These are phyloP conservation scores for Fusarium sp. DNA, from an alignment of 2,329 filamentous ascomycete species.

Conservation along the genomic window DNA sequence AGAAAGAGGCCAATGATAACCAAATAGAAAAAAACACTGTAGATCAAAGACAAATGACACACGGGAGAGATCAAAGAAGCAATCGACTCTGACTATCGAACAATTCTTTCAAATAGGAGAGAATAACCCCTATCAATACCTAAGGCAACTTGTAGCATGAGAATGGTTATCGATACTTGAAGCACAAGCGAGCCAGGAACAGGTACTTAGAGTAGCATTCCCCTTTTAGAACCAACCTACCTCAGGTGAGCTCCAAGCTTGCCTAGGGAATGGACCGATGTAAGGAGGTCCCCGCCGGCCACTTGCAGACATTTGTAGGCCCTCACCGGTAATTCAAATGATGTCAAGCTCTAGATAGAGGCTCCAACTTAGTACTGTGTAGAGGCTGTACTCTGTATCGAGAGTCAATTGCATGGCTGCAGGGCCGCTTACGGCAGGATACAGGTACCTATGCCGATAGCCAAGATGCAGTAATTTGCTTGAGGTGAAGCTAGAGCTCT, in stretches of 20 bases:
- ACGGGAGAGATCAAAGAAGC: not conserved
- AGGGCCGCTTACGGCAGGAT: not conserved
- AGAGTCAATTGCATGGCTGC: not conserved
- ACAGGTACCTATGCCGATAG: not conserved
- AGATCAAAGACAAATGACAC: not conserved
- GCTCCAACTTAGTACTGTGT: not conserved
- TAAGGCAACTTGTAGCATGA: not conserved
- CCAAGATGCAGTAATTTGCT: conserved; percentile 31
- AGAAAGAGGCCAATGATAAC: not conserved
- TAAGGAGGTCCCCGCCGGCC: conserved; percentile 12
- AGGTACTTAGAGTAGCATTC: conserved; percentile 22
- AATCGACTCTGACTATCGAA: not conserved
- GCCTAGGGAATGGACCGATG: conserved; percentile 12
- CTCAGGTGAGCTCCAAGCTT: conserved; percentile 21
- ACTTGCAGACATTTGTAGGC: not conserved
- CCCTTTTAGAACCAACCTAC: conserved; percentile 33
- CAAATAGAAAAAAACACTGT: not conserved
- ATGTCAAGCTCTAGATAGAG: not conserved
- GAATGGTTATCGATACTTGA: conserved; percentile 11
- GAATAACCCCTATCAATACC: conserved; percentile 9
- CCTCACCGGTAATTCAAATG: not conserved
- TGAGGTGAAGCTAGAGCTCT: conserved; percentile 30
- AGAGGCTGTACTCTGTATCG: not conserved
- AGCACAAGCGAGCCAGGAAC: conserved; percentile 18
- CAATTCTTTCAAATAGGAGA: conserved; percentile 1